Conservation (phyloP, 139 green algal genomes). For the Parachlorella kessleri region DNA sequence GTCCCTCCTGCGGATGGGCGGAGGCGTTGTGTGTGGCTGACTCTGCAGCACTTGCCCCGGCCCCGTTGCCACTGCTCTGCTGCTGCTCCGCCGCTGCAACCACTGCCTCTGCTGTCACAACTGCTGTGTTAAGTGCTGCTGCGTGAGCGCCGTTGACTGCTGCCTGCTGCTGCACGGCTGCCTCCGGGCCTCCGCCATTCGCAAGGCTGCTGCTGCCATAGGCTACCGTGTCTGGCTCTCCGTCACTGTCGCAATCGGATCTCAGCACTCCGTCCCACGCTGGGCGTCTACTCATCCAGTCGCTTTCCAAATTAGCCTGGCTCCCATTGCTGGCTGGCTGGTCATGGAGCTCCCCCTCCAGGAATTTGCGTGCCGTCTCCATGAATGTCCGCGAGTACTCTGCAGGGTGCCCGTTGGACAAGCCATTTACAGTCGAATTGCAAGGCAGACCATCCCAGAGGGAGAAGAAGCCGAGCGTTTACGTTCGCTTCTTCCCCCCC, state of each 20-base stretch:
- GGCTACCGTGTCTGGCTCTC: background rate
- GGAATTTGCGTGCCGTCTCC: slow-evolving; percentile 58
- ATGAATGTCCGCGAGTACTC: slow-evolving; percentile 85
- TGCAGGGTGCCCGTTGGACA: slow-evolving; percentile 20
- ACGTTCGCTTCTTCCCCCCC: background rate
- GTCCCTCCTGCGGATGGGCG: background rate
- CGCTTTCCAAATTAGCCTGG: background rate
- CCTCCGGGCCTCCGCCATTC: background rate
- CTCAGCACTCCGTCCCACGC: background rate
- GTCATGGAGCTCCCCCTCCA: slow-evolving; percentile 54
- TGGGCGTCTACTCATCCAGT: background rate
- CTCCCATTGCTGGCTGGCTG: background rate
- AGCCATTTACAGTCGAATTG: no score
- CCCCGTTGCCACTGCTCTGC: background rate
- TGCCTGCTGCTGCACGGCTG: background rate
- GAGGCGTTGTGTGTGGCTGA: background rate
- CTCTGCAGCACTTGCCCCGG: background rate
- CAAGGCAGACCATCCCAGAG: background rate
- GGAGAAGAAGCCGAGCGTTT: background rate
- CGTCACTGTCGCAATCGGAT: background rate
- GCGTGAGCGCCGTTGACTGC: background rate
- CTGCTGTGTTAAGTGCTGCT: background rate
- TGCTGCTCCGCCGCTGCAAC: background rate
- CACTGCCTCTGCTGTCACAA: no score
- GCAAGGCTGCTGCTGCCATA: background rate